Conservation (phyloP, 176 grass and related monocot species). For the Ensete ventricosum region DNA sequence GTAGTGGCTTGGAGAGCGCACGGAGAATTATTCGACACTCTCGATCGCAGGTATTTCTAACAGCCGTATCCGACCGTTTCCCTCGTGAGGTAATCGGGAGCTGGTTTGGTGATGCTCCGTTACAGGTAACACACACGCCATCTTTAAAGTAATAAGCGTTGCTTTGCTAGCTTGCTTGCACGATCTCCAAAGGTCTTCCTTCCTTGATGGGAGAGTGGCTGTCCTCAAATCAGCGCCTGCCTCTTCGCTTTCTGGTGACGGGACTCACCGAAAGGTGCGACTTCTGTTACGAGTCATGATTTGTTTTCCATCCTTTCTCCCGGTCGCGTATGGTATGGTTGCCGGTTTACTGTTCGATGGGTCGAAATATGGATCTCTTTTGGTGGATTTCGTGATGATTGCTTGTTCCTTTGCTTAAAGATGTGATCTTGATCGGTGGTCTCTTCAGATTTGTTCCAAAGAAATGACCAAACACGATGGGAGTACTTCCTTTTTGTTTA, state of each 20-base stretch:
- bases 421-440: not conserved
- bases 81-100: too few relatives aligned
- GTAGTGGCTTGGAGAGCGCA: too few relatives aligned
- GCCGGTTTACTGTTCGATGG: not conserved
- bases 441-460: too few relatives aligned
- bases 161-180: not conserved
- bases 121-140: not conserved
- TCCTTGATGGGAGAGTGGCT: not conserved
- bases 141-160: not conserved
- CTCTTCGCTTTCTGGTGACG: constrained; percentile 1
- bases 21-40: too few relatives aligned
- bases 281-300: too few relatives aligned
- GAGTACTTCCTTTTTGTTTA: too few relatives aligned
- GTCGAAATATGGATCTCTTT: not conserved
- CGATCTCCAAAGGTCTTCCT: not conserved
- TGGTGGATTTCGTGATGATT: not conserved
- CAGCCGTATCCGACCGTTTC: too few relatives aligned
- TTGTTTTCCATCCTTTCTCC: not conserved
- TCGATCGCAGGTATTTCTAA: too few relatives aligned
- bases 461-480: too few relatives aligned
- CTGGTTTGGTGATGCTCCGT: not conserved
- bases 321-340: not conserved
- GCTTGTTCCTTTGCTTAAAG: not conserved
- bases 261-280: not conserved
- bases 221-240: not conserved